These are phyloP conservation scores for Blechomonas ayalai DNA, from an alignment of 208 protist genomes.

Conservation along the genomic window DNA sequence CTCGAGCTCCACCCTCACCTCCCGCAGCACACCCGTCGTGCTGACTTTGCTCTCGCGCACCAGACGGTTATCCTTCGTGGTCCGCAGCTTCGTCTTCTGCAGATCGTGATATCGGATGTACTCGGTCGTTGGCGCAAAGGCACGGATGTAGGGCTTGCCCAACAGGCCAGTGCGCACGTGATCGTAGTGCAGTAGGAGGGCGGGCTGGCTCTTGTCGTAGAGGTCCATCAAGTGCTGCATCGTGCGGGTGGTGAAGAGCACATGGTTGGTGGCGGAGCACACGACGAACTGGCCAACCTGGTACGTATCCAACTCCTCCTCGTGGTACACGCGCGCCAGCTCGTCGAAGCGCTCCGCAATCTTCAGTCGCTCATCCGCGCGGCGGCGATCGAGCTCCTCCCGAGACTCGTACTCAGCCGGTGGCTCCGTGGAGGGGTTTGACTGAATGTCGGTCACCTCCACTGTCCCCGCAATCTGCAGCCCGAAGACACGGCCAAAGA, in stretches of 20 bases:
- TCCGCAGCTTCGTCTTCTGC: constrained; percentile 6
- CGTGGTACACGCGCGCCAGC: constrained; percentile 21
- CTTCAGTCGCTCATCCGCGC: constrained; percentile 5
- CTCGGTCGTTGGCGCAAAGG: constrained; percentile 45
- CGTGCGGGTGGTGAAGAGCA: constrained; percentile 20
- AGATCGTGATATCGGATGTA: constrained; percentile 39
- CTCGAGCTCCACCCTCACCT: constrained; percentile 54
- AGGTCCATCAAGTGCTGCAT: constrained; percentile 38
- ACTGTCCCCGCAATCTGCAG: constrained; percentile 42
- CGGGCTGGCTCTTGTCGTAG: constrained; percentile 26
- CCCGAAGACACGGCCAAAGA: constrained; percentile 48
- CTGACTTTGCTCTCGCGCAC: constrained; percentile 36
- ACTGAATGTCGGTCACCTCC: constrained; percentile 41
- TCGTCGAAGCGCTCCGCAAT: constrained; percentile 9
- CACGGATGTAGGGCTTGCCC: constrained; percentile 49
- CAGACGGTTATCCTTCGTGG: constrained; percentile 11
- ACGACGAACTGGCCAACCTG: constrained; percentile 53
- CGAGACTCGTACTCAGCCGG: constrained; percentile 16
- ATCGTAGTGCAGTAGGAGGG: constrained; percentile 65
- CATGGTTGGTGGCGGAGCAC: constrained; percentile 33
- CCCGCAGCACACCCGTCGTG: constrained; percentile 40
- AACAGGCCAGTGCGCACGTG: constrained; percentile 54
- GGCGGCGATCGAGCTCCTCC: constrained; percentile 20
- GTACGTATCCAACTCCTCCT: constrained; percentile 55
- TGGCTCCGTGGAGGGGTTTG: constrained; percentile 6